A percentile compares a stretch with the other conserved stretches of the same genome.
phyloP scores from a whole-genome alignment of 495 filamentous ascomycete species.

The Hypomontagnella submonticulosa region DNA sequence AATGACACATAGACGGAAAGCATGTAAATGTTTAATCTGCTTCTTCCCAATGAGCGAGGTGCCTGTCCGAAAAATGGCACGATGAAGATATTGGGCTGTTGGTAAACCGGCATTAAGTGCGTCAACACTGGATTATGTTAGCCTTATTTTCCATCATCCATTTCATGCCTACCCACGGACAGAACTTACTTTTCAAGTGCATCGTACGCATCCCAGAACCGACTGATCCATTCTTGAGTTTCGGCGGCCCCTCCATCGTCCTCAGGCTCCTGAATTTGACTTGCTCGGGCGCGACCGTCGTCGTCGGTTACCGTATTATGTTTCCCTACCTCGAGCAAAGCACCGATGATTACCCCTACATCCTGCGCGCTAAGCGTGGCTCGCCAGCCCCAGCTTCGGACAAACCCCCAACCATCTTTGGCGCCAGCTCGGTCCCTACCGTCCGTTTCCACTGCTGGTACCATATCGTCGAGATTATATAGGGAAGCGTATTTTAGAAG shows the following conservation, averaged over 20 bases:
- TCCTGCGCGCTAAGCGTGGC: slow-evolving; percentile 92
- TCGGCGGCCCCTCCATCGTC: slow-evolving; percentile 58
- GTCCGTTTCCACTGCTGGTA: slow-evolving; percentile 73
- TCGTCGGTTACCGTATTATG: slow-evolving; percentile 50
- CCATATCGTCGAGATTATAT: slow-evolving; percentile 92
- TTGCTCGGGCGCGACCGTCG: slow-evolving; percentile 49
- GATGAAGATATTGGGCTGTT: slow-evolving; percentile 86
- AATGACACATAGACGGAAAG: slow-evolving; percentile 95
- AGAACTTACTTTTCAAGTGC: slow-evolving; percentile 74
- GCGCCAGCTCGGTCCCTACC: slow-evolving; percentile 66
- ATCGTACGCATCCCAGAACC: slow-evolving; percentile 96
- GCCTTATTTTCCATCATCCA: slow-evolving; percentile 19
- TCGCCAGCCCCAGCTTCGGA: slow-evolving; percentile 97
- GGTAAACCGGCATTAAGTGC: slow-evolving; percentile 80
- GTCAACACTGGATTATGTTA: slow-evolving; percentile 73
- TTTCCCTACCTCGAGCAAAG: slow-evolving; percentile 89
- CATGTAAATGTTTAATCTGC: slow-evolving; percentile 88
- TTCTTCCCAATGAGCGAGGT: slow-evolving; percentile 90
- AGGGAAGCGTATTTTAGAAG: slow-evolving; percentile 88
- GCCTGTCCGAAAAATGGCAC: slow-evolving; percentile 92
- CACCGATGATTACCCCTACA: slow-evolving; percentile 87
- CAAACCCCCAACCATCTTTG: slow-evolving; percentile 95
- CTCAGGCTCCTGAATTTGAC: slow-evolving; percentile 55
- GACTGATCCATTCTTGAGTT: slow-evolving; percentile 73
- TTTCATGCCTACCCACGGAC: slow-evolving; percentile 36